Base-by-base conservation (phyloP, 257 asterid genomes). In the Fraxinus quadrangulata region DNA sequence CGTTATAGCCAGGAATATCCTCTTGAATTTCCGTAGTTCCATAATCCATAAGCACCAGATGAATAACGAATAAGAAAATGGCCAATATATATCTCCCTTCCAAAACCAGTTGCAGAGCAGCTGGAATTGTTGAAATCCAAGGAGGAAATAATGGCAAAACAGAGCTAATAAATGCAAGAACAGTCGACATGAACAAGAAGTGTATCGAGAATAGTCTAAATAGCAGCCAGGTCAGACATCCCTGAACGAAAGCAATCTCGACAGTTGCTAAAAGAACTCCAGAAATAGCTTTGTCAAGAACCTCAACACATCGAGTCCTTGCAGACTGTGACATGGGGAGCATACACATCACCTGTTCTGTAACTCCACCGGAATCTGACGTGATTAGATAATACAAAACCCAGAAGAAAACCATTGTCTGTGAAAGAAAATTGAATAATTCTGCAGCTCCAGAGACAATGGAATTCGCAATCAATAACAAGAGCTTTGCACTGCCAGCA, bases 381-480 rank as follows among this genome's bases (percentile, higher is more conserved):
- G 98, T 96, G 77, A 96, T 93, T 19, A 96, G 86, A 76, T 86
- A 96, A 67, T 90, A 93, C 82, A 96, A 81, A 65, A 96, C 96
- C 97, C 96, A 96, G 54, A 93, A 85, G 88, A 96, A 96, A 66
- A 96, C 92, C 97, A 96, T 90, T 0, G 84, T 79, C 37, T 96
- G 98, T 0, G 99, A 96, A 5, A 93, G 70, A 24, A 96, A 96
- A 70, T 93, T 86, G 76, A 96, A 78, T 19, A 96, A 66, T 37
- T 90, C 99, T 0, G 97, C 97, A 6, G 99, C 99, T n/a, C 99
- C 99, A 0, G 98, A 96, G 28, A 96, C 88, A 12, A 96, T 89
- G 37, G 99, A 96, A 31, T 82, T 80, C 1, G 86, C 92, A 12
- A 96, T 80, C 75, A 86, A 77, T 82, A 93, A 88, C 77, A 92